Percentiles rank a stretch among this genome's conserved stretches.
Evolutionary conservation across 805 yeast species (phyloP).

Genomic region (Zygotorulaspora sp.): DNA sequence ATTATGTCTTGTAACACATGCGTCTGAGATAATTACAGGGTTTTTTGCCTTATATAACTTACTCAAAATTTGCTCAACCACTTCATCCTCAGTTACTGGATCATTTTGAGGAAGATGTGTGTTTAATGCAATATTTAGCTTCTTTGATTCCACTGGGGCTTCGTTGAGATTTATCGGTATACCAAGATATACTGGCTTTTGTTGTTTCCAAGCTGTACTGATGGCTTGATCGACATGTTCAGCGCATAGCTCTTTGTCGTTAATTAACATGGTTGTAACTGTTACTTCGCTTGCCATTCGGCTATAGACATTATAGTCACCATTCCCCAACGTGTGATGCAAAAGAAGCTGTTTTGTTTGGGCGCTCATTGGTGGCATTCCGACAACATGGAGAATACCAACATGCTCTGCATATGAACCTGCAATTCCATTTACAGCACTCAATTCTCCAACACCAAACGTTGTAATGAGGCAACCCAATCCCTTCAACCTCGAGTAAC

Average conservation of each 20-base stretch:
- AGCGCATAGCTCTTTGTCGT: slow-evolving; percentile 49
- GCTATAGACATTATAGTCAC: slow-evolving; percentile 50
- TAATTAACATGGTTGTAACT: slow-evolving; percentile 56
- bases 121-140: slow-evolving; percentile 35
- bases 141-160: slow-evolving; percentile 36
- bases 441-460: slow-evolving; percentile 85
- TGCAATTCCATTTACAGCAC: slow-evolving; percentile 77
- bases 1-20: slow-evolving; percentile 56
- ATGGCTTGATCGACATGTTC: slow-evolving; percentile 43
- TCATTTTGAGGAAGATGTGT: slow-evolving; percentile 20
- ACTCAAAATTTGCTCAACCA: slow-evolving; percentile 43
- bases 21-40: slow-evolving; percentile 63
- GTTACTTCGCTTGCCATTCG: slow-evolving; percentile 41
- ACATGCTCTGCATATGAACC: slow-evolving; percentile 82
- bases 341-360: slow-evolving; percentile 35
- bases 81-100: slow-evolving; percentile 31
- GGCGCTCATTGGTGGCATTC: slow-evolving; percentile 53
- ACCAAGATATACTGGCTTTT: slow-evolving; percentile 69
- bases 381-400: slow-evolving; percentile 81
- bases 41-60: slow-evolving; percentile 44
- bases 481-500: slow-evolving; percentile 57
- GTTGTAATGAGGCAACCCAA: slow-evolving; percentile 46
- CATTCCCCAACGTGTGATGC: slow-evolving; percentile 29
- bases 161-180: slow-evolving; percentile 61
- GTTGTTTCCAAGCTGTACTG: slow-evolving; percentile 46